A percentile compares a stretch with the other conserved stretches of the same genome.
These are phyloP conservation scores for Rosa lucieae DNA, from an alignment of 306 rosid species.

Conservation along the genomic window DNA sequence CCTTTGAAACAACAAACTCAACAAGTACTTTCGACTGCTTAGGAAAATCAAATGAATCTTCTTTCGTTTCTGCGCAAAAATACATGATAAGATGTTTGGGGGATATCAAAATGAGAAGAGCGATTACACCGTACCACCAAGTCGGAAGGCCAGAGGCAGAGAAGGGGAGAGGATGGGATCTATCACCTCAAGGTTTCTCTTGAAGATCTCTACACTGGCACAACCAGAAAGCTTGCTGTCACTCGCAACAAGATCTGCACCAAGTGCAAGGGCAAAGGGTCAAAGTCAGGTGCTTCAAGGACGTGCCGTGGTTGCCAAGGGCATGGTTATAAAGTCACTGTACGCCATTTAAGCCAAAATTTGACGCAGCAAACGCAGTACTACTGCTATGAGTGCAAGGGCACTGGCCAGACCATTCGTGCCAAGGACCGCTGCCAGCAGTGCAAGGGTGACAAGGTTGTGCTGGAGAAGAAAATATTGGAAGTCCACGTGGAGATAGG, in stretches of 20 bases:
- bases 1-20: background rate
- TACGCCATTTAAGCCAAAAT: slow-evolving; percentile 65
- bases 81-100: too few species aligned
- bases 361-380: slow-evolving; percentile 98
- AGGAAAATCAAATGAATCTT: background rate
- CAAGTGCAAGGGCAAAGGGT: slow-evolving; percentile 90
- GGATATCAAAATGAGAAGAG: too few species aligned
- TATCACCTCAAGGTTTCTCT: slow-evolving; percentile 90
- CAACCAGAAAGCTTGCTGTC: slow-evolving; percentile 83
- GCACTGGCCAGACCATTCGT: slow-evolving; percentile 81
- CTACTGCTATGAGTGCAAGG: slow-evolving; percentile 87
- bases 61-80: too few species aligned
- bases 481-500: slow-evolving; percentile 90
- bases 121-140: too few species aligned
- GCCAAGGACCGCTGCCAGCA: slow-evolving; percentile 81
- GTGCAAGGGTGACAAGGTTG: slow-evolving; percentile 91
- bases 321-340: slow-evolving; percentile 79
- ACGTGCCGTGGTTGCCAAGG: slow-evolving; percentile 91
- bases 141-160: too few species aligned
- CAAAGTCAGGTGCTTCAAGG: slow-evolving; percentile 87
- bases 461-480: slow-evolving; percentile 86
- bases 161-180: slow-evolving; percentile 74
- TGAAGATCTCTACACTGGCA: slow-evolving; percentile 78
- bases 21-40: background rate
- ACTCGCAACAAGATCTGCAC: slow-evolving; percentile 77